Conservation (phyloP, 2,329 filamentous ascomycete species). For the Talaromyces rugulosus region DNA sequence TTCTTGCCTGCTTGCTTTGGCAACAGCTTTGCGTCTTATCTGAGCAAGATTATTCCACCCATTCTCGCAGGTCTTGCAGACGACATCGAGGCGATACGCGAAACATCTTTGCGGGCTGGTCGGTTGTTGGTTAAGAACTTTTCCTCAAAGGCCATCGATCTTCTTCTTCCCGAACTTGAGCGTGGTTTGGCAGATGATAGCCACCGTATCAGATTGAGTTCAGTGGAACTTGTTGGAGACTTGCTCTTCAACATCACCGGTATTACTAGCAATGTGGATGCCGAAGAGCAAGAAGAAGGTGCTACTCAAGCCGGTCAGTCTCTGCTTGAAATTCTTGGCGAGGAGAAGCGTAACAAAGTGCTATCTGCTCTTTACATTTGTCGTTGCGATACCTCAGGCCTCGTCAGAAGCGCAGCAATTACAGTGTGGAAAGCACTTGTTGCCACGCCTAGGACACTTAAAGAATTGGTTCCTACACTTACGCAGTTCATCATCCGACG, state of each 20-base stretch:
- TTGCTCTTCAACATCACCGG: slow-evolving; percentile 96
- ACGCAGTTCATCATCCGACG: slow-evolving; percentile 92
- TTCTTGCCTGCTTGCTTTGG: slow-evolving; percentile 98
- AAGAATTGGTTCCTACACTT: slow-evolving; percentile 90
- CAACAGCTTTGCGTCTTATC: slow-evolving; percentile 95
- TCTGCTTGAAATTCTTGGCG: slow-evolving; percentile 88
- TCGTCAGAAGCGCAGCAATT: slow-evolving; percentile 85
- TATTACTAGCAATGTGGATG: slow-evolving; percentile 74
- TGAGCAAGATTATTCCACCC: slow-evolving; percentile 90
- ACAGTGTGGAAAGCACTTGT: slow-evolving; percentile 97
- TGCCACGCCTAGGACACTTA: slow-evolving; percentile 83
- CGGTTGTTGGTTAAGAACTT: slow-evolving; percentile 98
- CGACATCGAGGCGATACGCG: slow-evolving; percentile 91
- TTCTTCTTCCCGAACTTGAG: slow-evolving; percentile 90
- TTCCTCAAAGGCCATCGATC: slow-evolving; percentile 86
- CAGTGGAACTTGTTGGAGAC: slow-evolving; percentile 94
- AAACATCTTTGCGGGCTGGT: slow-evolving; percentile 91
- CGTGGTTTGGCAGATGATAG: slow-evolving; percentile 95
- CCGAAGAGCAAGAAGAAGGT: slow-evolving; percentile 71
- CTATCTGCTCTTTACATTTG: slow-evolving; percentile 97
- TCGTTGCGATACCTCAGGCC: slow-evolving; percentile 88
- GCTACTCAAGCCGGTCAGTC: slow-evolving; percentile 85
- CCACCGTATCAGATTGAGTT: slow-evolving; percentile 96
- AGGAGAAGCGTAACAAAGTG: slow-evolving; percentile 95
- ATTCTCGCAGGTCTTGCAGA: slow-evolving; percentile 93